phyloP scores from a whole-genome alignment of 176 grass and related monocot genomes.

The Dactylis glomerata region DNA sequence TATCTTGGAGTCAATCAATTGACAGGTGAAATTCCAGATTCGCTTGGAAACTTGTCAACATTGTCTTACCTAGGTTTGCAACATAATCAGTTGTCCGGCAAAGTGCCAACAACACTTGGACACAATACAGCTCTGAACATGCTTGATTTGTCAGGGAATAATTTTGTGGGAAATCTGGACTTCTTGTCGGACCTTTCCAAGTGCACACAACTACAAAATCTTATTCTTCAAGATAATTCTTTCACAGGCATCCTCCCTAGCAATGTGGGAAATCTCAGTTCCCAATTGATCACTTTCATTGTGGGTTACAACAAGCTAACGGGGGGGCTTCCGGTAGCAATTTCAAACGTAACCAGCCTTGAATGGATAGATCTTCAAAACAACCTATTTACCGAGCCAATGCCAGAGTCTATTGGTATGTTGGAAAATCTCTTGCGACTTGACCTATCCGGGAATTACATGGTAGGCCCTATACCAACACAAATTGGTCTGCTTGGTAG shows the following conservation, averaged over 20 bases:
- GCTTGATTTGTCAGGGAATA: background rate
- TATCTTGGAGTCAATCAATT: background rate
- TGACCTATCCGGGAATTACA: no score
- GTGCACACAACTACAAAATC: background rate
- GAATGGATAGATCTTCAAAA: no score
- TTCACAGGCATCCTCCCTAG: background rate
- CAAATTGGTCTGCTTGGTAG: no score
- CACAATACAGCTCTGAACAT: background rate
- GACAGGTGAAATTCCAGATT: no score
- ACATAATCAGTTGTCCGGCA: background rate
- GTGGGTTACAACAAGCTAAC: background rate
- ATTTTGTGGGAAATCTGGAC: background rate
- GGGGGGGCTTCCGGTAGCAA: no score
- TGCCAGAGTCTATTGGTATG: no score
- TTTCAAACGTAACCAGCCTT: no score
- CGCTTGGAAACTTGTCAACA: no score
- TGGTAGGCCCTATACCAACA: no score
- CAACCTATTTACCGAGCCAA: no score
- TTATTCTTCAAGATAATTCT: background rate
- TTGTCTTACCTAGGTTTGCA: no score
- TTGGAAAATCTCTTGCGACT: no score
- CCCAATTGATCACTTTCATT: background rate
- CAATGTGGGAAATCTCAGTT: background rate
- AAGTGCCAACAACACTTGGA: background rate
- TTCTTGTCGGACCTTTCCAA: background rate